A percentile compares a stretch with the other conserved stretches of the same genome.
These are phyloP conservation scores for Aspergillus sclerotialis DNA, from an alignment of 2,329 filamentous ascomycete species.

Conservation along the genomic window DNA sequence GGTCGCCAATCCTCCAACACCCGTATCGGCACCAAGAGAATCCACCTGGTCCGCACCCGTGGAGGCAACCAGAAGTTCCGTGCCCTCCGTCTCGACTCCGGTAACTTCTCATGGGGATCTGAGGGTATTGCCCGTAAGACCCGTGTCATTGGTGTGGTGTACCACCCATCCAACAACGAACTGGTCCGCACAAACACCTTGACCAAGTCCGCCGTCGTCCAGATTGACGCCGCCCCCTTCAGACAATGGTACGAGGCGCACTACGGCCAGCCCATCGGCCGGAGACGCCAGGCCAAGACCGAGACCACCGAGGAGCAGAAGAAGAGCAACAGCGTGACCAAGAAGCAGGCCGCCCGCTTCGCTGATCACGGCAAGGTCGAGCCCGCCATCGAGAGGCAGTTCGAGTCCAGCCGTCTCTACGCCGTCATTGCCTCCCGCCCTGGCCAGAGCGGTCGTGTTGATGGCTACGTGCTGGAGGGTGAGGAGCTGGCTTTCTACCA, in stretches of 20 bases:
- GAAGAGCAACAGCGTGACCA: constrained; percentile 93
- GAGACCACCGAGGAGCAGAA: constrained; percentile 65
- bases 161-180: constrained; percentile 99
- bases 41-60: constrained; percentile 94
- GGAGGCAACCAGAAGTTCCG: constrained; percentile 99
- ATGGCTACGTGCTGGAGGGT: constrained; percentile 98
- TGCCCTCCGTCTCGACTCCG: constrained; percentile 94
- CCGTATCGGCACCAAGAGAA: constrained; percentile 94
- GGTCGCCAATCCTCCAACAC: constrained; percentile 99
- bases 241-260: constrained; percentile 99
- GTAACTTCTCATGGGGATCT: constrained; percentile 99
- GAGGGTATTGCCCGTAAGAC: constrained; percentile 98
- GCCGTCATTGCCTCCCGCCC: constrained; percentile 88
- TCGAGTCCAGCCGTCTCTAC: constrained; percentile 97
- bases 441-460: constrained; percentile 91
- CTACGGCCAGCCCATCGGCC: constrained; percentile 87
- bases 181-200: constrained; percentile 99
- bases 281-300: constrained; percentile 79
- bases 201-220: constrained; percentile 97
- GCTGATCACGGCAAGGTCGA: constrained; percentile 88
- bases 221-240: constrained; percentile 98
- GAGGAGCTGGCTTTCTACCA: constrained; percentile 99
- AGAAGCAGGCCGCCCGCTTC: constrained; percentile 89
- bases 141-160: constrained; percentile 96
- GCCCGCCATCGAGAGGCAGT: constrained; percentile 88